A percentile compares a stretch with the other conserved stretches of the same genome.
Evolutionary conservation across 495 filamentous ascomycete genomes (phyloP).

Genomic region (Sabuloglossum arenarium): DNA sequence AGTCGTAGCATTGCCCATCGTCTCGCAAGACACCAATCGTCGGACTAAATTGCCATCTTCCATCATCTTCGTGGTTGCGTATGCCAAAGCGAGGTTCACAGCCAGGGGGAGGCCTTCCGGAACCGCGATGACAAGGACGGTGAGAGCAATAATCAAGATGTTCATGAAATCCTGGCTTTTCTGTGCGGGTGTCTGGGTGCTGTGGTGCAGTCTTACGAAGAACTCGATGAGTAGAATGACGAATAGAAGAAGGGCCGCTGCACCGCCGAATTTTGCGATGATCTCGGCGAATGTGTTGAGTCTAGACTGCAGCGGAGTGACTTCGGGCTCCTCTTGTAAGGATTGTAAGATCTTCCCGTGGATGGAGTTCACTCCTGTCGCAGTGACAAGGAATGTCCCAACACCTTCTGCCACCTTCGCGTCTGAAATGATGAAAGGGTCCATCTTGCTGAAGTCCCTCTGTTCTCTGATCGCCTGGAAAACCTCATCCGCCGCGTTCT

Average conservation of each 20-base stretch:
- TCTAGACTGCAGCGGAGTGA: constrained; percentile 43
- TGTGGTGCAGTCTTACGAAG: constrained; percentile 27
- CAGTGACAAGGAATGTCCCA: constrained; percentile 39
- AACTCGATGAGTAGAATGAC: constrained; percentile 40
- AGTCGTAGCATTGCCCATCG: constrained; percentile 51
- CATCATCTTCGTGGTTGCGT: constrained; percentile 47
- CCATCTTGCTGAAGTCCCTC: constrained; percentile 33
- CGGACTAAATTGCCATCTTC: constrained; percentile 51
- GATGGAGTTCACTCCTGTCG: constrained; percentile 37
- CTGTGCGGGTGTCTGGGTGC: constrained; percentile 21
- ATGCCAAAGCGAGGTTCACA: constrained; percentile 46
- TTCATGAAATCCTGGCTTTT: constrained; percentile 43
- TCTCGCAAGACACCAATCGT: constrained; percentile 43
- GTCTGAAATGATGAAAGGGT: constrained; percentile 44
- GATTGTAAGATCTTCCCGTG: constrained; percentile 45
- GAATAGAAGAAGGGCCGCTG: constrained; percentile 40
- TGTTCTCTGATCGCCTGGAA: constrained; percentile 34
- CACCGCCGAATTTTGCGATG: constrained; percentile 30
- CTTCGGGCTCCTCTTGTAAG: constrained; percentile 36
- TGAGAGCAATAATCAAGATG: constrained; percentile 49
- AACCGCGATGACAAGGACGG: constrained; percentile 51
- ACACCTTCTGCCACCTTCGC: constrained; percentile 47
- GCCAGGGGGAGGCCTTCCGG: constrained; percentile 48
- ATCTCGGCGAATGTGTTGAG: constrained; percentile 39
- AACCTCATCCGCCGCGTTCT: constrained; percentile 36